Base-by-base conservation (phyloP, 768 basidiomycete genomes). In the Mycena galericulata region DNA sequence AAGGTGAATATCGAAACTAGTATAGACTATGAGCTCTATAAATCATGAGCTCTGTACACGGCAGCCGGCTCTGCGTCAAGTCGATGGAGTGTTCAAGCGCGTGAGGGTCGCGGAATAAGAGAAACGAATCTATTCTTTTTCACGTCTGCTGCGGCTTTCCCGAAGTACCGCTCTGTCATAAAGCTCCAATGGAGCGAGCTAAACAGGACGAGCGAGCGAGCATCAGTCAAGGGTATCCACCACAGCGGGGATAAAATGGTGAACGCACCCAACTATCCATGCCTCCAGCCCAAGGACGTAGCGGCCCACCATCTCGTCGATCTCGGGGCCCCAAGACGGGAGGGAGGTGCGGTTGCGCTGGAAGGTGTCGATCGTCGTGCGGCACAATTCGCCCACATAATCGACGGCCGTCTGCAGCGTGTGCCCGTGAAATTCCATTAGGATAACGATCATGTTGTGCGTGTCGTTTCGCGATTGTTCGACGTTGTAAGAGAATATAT, bases 401-500 rank as follows among this genome's bases (percentile, higher is more conserved):
- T 92, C 87, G 30, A 93, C 77, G 4, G 92, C 91, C 36, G 83
- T 79, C 68, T 92, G 90, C 11, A 93, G 79, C 38, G 81, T 81
- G 54, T 89, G 81, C 4, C 84, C 86, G 57, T 88, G 86, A 66
- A 89, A 81, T 47, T 83, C 79, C 89, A 90, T 92, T 69, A 92
- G 83, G 56, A 92, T 88, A n/a, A 84, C 80, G 61, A 93, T 85
- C 85, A 92, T 90, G 75, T 93, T 92, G 76, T 91, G 89, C 20
- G 87, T 89, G 68, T 91, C 89, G 12, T 85, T 86, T 17, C 88
- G 86, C 3, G 90, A 86, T 76, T 92, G 92, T 74, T 93, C 92
- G 47, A 88, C 87, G 67, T 92, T 92, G 77, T 90, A 93, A 1
- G 91, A 93, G 75, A 90, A 90, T 38, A 92, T 89, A 69, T 92